These are phyloP conservation scores for Trichoderma hamatum DNA, from an alignment of 2,329 filamentous ascomycete species.

Conservation along the genomic window DNA sequence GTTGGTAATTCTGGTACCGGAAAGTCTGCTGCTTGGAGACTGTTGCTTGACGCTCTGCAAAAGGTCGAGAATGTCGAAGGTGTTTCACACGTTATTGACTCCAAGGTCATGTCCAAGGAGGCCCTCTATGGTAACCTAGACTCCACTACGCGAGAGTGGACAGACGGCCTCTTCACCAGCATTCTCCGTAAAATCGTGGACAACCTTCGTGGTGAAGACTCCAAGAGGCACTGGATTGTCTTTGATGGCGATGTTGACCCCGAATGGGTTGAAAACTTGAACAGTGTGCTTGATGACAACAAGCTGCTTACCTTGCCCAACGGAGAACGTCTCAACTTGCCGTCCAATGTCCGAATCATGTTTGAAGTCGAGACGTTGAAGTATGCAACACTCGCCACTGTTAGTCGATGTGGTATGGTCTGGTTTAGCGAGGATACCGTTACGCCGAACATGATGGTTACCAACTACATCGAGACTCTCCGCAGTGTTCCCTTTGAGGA, in stretches of 20 bases:
- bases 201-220: constrained; percentile 94
- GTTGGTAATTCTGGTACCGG: constrained; percentile 96
- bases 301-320: constrained; percentile 96
- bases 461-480: constrained; percentile 85
- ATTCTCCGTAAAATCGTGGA: constrained; percentile 98
- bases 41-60: constrained; percentile 87
- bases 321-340: constrained; percentile 93
- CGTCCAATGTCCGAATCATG: constrained; percentile 96
- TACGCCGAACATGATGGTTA: constrained; percentile 87
- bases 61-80: constrained; percentile 90
- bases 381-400: constrained; percentile 97
- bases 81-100: constrained; percentile 96
- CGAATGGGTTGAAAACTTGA: constrained; percentile 99
- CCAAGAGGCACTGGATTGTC: constrained; percentile 98
- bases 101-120: constrained; percentile 99
- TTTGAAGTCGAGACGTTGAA: constrained; percentile 98
- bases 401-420: constrained; percentile 99
- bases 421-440: constrained; percentile 99
- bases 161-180: constrained; percentile 95
- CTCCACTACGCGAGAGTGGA: constrained; percentile 97
- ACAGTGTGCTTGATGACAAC: constrained; percentile 99
- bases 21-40: constrained; percentile 94
- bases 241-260: constrained; percentile 99
- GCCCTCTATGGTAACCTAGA: constrained; percentile 94
- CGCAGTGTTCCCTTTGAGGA: constrained; percentile 88